Evolutionary conservation across 805 yeast species (phyloP), one percentile per base, ranked within the genome.

Genomic region (Hanseniaspora meyeri): DNA sequence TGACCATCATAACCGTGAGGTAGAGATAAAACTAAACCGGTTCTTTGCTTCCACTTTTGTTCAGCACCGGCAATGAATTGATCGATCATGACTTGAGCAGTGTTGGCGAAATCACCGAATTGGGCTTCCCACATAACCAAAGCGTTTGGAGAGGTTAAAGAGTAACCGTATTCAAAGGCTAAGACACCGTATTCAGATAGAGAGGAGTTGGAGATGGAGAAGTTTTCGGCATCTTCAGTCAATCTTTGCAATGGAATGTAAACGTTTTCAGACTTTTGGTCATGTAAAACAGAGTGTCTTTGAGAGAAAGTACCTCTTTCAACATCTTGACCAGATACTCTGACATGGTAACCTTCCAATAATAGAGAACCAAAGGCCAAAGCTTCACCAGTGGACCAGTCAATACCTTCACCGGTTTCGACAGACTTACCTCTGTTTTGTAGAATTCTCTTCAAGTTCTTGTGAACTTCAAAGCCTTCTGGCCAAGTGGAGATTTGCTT

Each of bases 1-100:
- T 93, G 98, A 63, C 99, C 99, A 71, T 93, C 99, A 72, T 90
- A 93, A 76, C 99, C 99, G 71, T 93, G 99, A 58, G 99, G 99
- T 73, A 93, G 79, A 3, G 97, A 87, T 64, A 93, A 74, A 40
- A 93, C 95, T 59, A 93, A 70, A 70, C 99, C 99, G 14, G 96
- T 87, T 75, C 99, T 86, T 79, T 93, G 98, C 71, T 87, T 86
- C 99, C 99, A 93, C 76, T 93, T 93, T 63, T 90, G 81, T 76
- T 93, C 99, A 71, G 95, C 98, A 69, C 90, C 87, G 47, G 97
- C 86, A 68, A 93, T 80, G 71, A 93, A 93, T 77, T 93, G 98
- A 72, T 93, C 99, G 64, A 87, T 79, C 64, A 93, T 86, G 61
- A 93, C 97, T 77, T 93, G 98, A 19, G 97, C 98, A 63, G 97